Evolutionary conservation across 306 rosid genomes (phyloP), one percentile per base, ranked within the genome.

Genomic region (Hippophae tibetana): DNA sequence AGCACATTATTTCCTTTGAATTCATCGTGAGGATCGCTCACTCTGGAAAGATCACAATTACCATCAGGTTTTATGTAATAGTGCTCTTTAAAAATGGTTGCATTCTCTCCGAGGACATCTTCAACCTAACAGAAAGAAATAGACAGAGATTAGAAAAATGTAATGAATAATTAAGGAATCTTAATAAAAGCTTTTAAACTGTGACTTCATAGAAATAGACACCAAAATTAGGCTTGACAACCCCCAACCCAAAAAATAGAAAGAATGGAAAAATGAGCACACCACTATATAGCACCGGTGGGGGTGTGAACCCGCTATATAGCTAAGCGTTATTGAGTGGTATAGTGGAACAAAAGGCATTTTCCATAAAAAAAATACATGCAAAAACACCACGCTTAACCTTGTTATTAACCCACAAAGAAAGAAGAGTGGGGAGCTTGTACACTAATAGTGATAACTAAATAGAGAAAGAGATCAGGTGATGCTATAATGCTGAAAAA

Each of bases 11-110:
- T 85, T 63, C 79, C 87, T 80, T 81, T 65, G 71, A 90, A 90
- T 75, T 90, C 98, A 58, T 79, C 55, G 62, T 87, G 87, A 69
- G 98, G 96, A 76, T 92, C 98, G 80, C 98, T 92, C 84, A 79
- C 59, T 75, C 62, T 68, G 56, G 98, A 87, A 47, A 92, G 84
- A 67, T 87, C 92, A 66, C 96, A 92, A 71, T 87, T 92, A 48
- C 98, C 96, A 0, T 25, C 57, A 43, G 84, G 67, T 64, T 90
- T 90, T 56, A 87, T 69, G 74, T 85, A 85, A 67, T 81, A 87
- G 69, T 87, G 92, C 72, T 85, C 83, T 75, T 74, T 70, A 64
- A 92, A 87, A 67, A 87, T 68, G 60, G 82, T 69, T 57, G 98
- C 96, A 79, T 83, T 78, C 76, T 83, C 83, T 58, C 96, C 96